Evolutionary conservation across 164 flowering plant species (phyloP), one percentile per base, ranked within the genome.

Genomic region (Kalanchoe fedtschenkoi): DNA sequence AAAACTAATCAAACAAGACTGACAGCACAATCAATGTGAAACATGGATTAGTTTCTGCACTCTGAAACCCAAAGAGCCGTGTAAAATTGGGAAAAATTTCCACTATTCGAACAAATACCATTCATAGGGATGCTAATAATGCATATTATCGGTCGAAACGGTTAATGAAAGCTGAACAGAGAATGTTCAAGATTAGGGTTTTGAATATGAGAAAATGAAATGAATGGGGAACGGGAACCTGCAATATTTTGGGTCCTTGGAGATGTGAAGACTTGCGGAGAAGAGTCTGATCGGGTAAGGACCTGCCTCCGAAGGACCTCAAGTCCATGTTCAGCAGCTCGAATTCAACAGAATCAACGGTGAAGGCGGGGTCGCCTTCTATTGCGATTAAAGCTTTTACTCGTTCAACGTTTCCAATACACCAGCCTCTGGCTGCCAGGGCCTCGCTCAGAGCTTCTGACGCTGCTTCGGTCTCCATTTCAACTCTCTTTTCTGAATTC

Each of bases 181-280:
- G n/a, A 7, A 39, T 61, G 54, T n/a, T 1, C 13, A 0, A 19
- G 32, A 8, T 37, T 15, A 37, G 34, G 30, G 38, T 6, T 29
- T 4, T 19, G 10, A 30, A 28, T 15, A 11, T 24, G 37, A 19
- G 34, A 61, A 59, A 55, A 57, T 60, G 47, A 53, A 44, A 58
- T 53, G n/a, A 44, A 24, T 33, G 32, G 29, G 63, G 65, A n/a
- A n/a, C n/a, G n/a, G n/a, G n/a, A n/a, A 68, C 97, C 89, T 93
- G 97, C 33, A 93, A 86, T 60, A 93, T 76, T 75, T 67, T 82
- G 58, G 96, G 92, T 70, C 90, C 95, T 21, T 64, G 80, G 64
- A 90, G 72, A 66, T 76, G 70, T 35, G 88, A 71, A 11, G 76
- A 61, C 41, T 75, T 82, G 55, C 83, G 80, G 15, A 81, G 62